Percentiles rank a stretch among this genome's conserved stretches.
Conservation (phyloP, 2,329 filamentous ascomycete species). For the Colletotrichum abscissum region DNA sequence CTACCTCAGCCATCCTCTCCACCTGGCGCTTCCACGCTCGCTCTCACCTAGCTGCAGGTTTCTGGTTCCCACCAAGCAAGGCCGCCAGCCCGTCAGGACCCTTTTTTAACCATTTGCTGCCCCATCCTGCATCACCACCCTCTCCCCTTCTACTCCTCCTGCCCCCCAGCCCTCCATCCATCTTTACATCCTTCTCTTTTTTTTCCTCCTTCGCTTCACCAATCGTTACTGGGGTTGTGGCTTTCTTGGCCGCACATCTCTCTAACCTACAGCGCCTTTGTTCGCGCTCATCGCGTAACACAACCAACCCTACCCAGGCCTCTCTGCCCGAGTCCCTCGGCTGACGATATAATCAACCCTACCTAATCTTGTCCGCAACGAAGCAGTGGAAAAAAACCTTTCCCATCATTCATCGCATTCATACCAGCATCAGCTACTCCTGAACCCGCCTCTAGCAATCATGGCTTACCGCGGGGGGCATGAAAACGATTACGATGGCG, state of each 20-base stretch:
- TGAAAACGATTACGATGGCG: conserved; percentile 64
- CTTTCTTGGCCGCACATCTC: conserved; percentile 30
- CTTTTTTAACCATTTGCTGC: conserved; percentile 37
- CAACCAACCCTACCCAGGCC: conserved; percentile 10
- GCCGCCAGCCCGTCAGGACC: conserved; percentile 29
- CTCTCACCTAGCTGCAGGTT: conserved; percentile 14
- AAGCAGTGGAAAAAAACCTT: conserved; percentile 14
- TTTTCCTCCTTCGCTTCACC: conserved; percentile 20
- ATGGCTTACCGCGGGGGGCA: conserved; percentile 72
- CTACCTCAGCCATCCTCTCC: conserved; percentile 32
- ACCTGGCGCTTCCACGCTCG: conserved; percentile 16
- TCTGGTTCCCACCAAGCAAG: conserved; percentile 22
- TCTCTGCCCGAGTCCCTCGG: conserved; percentile 3
- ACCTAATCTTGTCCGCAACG: conserved; percentile 4
- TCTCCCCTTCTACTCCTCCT: conserved; percentile 32
- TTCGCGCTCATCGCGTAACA: conserved; percentile 21
- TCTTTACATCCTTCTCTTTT: conserved; percentile 13
- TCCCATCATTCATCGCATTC: neutral
- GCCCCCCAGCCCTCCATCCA: conserved; percentile 30
- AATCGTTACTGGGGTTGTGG: conserved; percentile 33
- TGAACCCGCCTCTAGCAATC: conserved; percentile 38
- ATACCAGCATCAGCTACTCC: conserved; percentile 9
- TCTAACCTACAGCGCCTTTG: conserved; percentile 29
- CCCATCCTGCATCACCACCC: conserved; percentile 28
- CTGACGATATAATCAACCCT: conserved; percentile 14